phyloP scores from a whole-genome alignment of 2,329 filamentous ascomycete genomes.

The Furcasterigmium sp. region DNA sequence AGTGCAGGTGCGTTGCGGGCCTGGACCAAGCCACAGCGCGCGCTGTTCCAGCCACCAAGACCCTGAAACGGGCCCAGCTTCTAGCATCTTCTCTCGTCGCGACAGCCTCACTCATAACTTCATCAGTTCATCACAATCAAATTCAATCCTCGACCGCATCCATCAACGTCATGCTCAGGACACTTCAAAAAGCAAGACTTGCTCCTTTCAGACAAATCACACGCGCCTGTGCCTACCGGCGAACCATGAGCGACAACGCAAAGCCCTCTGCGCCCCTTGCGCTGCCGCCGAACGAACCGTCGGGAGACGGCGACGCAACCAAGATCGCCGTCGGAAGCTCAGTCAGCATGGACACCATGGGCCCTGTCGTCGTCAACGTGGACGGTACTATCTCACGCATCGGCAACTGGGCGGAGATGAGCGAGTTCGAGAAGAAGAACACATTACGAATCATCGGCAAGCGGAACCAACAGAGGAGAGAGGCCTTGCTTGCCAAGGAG shows the following conservation, averaged over 20 bases:
- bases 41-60: too few relatives aligned
- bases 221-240: background rate
- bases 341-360: conserved; percentile 62
- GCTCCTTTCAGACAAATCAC: background rate
- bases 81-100: too few relatives aligned
- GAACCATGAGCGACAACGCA: background rate
- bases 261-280: background rate
- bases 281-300: background rate
- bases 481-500: conserved; percentile 20
- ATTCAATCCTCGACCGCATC: too few relatives aligned
- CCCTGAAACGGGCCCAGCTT: too few relatives aligned
- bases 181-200: background rate
- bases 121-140: too few relatives aligned
- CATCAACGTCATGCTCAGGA: background rate
- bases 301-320: conserved; percentile 13
- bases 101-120: too few relatives aligned
- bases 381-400: conserved; percentile 69
- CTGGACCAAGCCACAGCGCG: too few relatives aligned
- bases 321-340: conserved; percentile 14
- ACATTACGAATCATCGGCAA: conserved; percentile 63
- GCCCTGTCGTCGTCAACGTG: conserved; percentile 68
- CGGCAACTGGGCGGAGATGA: conserved; percentile 69
- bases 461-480: conserved; percentile 61
- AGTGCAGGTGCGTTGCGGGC: too few relatives aligned
- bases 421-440: conserved; percentile 59